Evolutionary conservation across 1,284 basidiomycete genomes (phyloP).

Genomic region (Amylostereum areolatum): DNA sequence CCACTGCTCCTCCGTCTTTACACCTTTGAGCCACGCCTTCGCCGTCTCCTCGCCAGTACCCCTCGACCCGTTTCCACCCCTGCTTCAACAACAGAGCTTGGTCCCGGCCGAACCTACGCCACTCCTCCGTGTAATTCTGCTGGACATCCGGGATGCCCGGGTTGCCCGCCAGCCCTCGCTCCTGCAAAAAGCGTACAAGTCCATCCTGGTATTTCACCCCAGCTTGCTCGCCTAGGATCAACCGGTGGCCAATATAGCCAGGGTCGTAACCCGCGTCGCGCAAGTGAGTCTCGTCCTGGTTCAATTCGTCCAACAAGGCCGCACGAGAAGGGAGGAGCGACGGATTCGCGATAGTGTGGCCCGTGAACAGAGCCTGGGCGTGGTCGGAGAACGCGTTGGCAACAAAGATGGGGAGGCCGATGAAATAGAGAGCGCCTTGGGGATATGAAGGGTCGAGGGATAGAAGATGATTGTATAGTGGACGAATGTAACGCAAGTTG

Average conservation of each 20-base stretch:
- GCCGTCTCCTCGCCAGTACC: conserved; percentile 24
- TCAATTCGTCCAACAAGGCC: conserved; percentile 35
- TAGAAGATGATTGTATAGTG: conserved; percentile 47
- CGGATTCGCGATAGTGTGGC: conserved; percentile 38
- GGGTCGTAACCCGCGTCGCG: conserved; percentile 38
- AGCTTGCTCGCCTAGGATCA: conserved; percentile 29
- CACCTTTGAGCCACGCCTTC: conserved; percentile 29
- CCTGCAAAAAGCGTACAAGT: conserved; percentile 38
- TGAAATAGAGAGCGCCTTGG: conserved; percentile 44
- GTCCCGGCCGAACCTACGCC: conserved; percentile 33
- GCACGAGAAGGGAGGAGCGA: conserved; percentile 33
- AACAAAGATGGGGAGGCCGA: conserved; percentile 41
- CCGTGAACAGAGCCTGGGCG: conserved; percentile 43
- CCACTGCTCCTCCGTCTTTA: conserved; percentile 40
- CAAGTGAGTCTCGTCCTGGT: conserved; percentile 31
- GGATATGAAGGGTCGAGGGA: conserved; percentile 41
- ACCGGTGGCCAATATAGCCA: conserved; percentile 41
- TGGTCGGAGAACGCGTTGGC: conserved; percentile 44
- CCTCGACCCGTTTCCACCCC: conserved; percentile 41
- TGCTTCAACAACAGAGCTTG: conserved; percentile 29
- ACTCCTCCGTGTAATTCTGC: conserved; percentile 40
- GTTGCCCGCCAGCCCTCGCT: conserved; percentile 15
- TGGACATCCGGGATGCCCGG: conserved; percentile 35
- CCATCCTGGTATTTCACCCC: conserved; percentile 43
- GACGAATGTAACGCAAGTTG: conserved; percentile 50